Base-by-base conservation (phyloP, 2,329 filamentous ascomycete genomes). In the Tolypocladium ophioglossoides region DNA sequence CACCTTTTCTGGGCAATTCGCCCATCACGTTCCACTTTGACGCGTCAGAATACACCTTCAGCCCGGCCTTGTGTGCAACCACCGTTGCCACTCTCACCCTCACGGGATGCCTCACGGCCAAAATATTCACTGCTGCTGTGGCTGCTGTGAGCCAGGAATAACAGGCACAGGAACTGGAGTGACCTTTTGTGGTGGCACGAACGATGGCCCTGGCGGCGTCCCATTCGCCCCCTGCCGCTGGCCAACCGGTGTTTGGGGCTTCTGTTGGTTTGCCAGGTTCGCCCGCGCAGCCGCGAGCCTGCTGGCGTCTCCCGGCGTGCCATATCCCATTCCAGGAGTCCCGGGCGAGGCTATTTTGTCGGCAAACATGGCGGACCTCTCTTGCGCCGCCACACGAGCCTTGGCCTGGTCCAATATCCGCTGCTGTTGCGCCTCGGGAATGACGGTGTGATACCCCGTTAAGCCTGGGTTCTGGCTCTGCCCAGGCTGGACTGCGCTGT, bases 341-440 rank as follows among this genome's bases (percentile, higher is more conserved):
- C 75, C 55, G 68, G 77, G 56, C 69, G 89, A 52, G 68, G 81
- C 14, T 61, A 72, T 68, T 61, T 72, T 74, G 49, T 73, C 70
- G 22, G 67, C 67, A 54, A 73, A 72, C 55, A 71, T 70, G 55
- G 66, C 65, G 24, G 69, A 69, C 32, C 72, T 68, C 57, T 75
- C 72, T 51, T 75, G 73, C 0, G 74, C 73, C 18, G 74, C 73
- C 16, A 74, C 71, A 30, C 75, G 66, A 3, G 74, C 76, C 53
- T 76, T 74, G 9, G 77, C 75, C 62, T 79, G 76, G 52, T 79
- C 76, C 62, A 77, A 66, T 49, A 77, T 72, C 53, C 75, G 73
- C 61, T 76, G 73, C 60, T 78, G 76, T 55, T 78, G 74, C 18
- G 72, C 71, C 58, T 77, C 74, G 39, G 73, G 71, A 61, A 77